A percentile compares a stretch with the other conserved stretches of the same genome.
phyloP scores from a whole-genome alignment of 768 basidiomycete genomes.

The Pisolithus tinctorius region DNA sequence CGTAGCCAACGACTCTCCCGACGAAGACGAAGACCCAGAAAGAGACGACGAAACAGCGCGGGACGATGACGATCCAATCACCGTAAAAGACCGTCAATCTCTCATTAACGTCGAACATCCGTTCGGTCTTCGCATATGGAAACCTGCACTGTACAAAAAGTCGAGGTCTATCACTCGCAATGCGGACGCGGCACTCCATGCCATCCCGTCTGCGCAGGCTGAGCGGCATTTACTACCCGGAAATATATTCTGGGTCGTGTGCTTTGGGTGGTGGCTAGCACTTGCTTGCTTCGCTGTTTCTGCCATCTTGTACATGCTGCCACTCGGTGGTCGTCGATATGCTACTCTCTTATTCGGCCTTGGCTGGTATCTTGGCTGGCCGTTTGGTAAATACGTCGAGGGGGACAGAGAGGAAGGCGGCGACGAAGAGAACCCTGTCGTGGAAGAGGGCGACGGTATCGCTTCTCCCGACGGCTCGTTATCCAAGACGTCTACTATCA shows the following conservation, averaged over 20 bases:
- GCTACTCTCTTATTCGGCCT: slow-evolving; percentile 83
- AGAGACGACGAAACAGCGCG: slow-evolving; percentile 20
- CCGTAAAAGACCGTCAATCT: slow-evolving; percentile 91
- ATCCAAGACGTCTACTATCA: slow-evolving; percentile 39
- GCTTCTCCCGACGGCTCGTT: slow-evolving; percentile 29
- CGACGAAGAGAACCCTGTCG: slow-evolving; percentile 33
- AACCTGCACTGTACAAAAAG: slow-evolving; percentile 98
- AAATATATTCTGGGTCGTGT: slow-evolving; percentile 86
- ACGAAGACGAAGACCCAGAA: slow-evolving; percentile 35
- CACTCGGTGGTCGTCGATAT: slow-evolving; percentile 79
- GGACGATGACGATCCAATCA: slow-evolving; percentile 78
- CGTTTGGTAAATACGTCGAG: slow-evolving; percentile 98
- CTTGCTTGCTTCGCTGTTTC: slow-evolving; percentile 63
- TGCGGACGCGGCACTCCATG: slow-evolving; percentile 91
- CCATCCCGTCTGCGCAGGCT: slow-evolving; percentile 86
- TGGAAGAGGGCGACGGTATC: slow-evolving; percentile 12
- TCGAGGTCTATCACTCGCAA: slow-evolving; percentile 92
- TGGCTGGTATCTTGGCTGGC: slow-evolving; percentile 97
- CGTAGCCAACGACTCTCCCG: slow-evolving; percentile 33
- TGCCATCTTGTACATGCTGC: slow-evolving; percentile 60
- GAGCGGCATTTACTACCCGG: slow-evolving; percentile 91
- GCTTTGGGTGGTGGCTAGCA: slow-evolving; percentile 94
- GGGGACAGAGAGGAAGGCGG: slow-evolving; percentile 49
- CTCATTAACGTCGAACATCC: slow-evolving; percentile 99
- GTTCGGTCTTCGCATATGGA: slow-evolving; percentile 99